phyloP scores from a whole-genome alignment of 768 basidiomycete species.

The Pulveroboletus ravenelii region DNA sequence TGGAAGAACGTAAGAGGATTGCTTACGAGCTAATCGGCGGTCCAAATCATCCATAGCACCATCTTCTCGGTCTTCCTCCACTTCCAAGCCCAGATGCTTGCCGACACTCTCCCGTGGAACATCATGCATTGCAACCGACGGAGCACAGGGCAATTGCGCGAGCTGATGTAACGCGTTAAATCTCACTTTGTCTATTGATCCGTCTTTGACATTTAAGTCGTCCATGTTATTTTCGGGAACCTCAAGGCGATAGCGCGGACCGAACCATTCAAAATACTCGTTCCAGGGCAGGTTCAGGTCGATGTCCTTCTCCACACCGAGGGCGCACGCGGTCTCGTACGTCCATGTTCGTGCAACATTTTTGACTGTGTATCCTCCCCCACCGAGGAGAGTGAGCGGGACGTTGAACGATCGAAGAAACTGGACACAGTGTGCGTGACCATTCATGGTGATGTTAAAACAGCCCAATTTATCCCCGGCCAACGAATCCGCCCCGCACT shows the following conservation, averaged over 20 bases:
- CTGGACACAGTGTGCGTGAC: slow-evolving; percentile 87
- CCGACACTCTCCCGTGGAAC: slow-evolving; percentile 70
- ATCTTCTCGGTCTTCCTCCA: slow-evolving; percentile 38
- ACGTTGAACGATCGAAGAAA: slow-evolving; percentile 79
- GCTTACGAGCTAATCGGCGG: slow-evolving; percentile 66
- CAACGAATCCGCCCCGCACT: slow-evolving; percentile 95
- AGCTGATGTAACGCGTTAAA: slow-evolving; percentile 55
- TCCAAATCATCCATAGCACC: slow-evolving; percentile 56
- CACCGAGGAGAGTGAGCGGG: slow-evolving; percentile 88
- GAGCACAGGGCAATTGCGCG: slow-evolving; percentile 61
- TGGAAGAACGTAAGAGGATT: neutral
- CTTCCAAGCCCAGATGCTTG: slow-evolving; percentile 54
- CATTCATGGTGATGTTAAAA: slow-evolving; percentile 94
- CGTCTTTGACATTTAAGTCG: slow-evolving; percentile 79
- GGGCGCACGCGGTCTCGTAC: slow-evolving; percentile 92
- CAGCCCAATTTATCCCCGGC: slow-evolving; percentile 94
- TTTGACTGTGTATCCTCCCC: slow-evolving; percentile 95
- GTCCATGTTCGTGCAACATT: slow-evolving; percentile 96
- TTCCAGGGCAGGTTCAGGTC: slow-evolving; percentile 80
- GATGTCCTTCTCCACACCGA: slow-evolving; percentile 78
- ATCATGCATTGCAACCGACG: slow-evolving; percentile 82
- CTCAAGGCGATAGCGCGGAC: slow-evolving; percentile 89
- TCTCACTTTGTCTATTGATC: slow-evolving; percentile 76
- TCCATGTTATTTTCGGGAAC: slow-evolving; percentile 93
- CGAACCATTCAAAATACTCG: slow-evolving; percentile 96